Conservation (phyloP, 164 flowering plant genomes). For the Macadamia integrifolia region DNA sequence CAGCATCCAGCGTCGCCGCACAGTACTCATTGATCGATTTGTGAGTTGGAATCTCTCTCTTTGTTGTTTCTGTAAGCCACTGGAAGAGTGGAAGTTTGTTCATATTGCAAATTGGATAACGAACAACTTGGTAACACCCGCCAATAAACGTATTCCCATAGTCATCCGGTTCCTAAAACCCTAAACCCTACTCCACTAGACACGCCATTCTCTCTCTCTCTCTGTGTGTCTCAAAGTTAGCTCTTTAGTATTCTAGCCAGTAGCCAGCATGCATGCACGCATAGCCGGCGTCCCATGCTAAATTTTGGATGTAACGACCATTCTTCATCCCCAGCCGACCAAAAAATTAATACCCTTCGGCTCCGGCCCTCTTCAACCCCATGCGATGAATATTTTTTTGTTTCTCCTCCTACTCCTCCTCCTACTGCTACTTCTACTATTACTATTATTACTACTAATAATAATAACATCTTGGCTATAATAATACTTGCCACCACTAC, state of each 20-base stretch:
- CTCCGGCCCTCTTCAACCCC: background rate
- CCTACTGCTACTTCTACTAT: too few relatives aligned
- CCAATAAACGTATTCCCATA: background rate
- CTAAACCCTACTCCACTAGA: conserved; percentile 17
- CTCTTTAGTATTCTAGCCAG: conserved; percentile 4
- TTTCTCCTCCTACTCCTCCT: background rate
- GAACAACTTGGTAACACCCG: background rate
- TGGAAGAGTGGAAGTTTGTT: too few relatives aligned
- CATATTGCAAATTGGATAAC: background rate
- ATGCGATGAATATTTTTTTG: background rate
- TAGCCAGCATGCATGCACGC: conserved; percentile 11
- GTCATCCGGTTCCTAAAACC: background rate
- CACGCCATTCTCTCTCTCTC: background rate
- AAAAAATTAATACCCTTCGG: too few relatives aligned
- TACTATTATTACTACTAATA: too few relatives aligned
- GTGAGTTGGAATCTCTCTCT: background rate
- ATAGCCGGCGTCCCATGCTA: background rate
- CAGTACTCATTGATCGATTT: background rate
- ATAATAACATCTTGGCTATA: too few relatives aligned
- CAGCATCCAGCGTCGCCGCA: background rate
- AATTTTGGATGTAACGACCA: too few relatives aligned
- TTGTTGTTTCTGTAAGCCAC: background rate
- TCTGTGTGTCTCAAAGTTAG: background rate
- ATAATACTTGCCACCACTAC: too few relatives aligned
- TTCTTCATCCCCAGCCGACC: background rate